A percentile compares a stretch with the other conserved stretches of the same genome.
phyloP scores from a whole-genome alignment of 768 basidiomycete genomes.

The Boletellus emodensis region DNA sequence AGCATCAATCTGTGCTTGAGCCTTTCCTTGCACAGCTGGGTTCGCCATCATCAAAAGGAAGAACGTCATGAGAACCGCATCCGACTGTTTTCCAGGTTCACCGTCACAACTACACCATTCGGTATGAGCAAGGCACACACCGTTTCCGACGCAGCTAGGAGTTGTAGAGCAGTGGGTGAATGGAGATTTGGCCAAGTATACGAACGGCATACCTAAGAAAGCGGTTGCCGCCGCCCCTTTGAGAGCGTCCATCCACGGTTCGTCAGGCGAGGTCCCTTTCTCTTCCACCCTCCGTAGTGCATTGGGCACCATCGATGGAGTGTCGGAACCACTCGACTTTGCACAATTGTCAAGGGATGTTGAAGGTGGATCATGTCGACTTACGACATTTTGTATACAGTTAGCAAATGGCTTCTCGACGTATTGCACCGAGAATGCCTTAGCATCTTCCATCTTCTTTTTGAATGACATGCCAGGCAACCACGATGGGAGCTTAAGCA shows the following conservation, averaged over 20 bases:
- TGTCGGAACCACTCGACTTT: neutral
- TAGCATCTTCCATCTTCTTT: neutral
- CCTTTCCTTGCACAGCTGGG: neutral
- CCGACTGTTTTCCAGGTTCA: neutral
- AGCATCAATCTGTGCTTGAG: neutral
- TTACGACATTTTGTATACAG: neutral
- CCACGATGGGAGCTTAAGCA: constrained; percentile 4
- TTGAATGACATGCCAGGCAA: constrained; percentile 11
- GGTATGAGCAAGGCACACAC: neutral
- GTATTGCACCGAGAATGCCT: neutral
- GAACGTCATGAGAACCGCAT: neutral
- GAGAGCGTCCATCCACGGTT: neutral
- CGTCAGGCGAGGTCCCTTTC: neutral
- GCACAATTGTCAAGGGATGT: neutral
- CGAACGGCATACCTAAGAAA: neutral
- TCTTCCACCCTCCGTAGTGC: neutral
- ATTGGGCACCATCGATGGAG: neutral
- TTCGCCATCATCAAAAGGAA: neutral
- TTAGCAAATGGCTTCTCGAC: constrained; percentile 2
- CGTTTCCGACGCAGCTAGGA: neutral
- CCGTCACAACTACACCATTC: too few relatives aligned
- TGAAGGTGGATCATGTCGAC: neutral
- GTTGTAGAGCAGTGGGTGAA: neutral
- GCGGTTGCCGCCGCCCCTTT: neutral
- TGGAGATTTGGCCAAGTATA: neutral